phyloP scores from a whole-genome alignment of 1,139 yeast genomes.

The Sugiyamaella japonica region DNA sequence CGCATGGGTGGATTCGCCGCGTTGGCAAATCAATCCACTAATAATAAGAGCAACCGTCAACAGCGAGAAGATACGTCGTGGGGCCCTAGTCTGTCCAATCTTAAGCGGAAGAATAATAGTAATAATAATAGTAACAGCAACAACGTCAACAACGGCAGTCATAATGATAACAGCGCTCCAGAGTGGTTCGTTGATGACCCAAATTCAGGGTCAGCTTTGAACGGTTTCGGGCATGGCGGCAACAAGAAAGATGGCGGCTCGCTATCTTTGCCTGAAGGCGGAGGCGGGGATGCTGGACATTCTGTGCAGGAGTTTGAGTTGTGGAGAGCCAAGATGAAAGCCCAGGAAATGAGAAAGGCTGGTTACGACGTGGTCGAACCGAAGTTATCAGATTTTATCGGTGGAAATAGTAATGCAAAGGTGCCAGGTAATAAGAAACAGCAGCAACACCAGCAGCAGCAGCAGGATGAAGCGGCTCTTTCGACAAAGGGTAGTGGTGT shows the following conservation, averaged over 20 bases:
- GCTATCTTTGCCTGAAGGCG: slow-evolving; percentile 7
- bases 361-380: slow-evolving; percentile 25
- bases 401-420: neutral
- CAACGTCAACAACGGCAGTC: slow-evolving; percentile 3
- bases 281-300: slow-evolving; percentile 21
- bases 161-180: slow-evolving; percentile 2
- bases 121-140: slow-evolving; percentile 13
- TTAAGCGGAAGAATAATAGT: slow-evolving; percentile 8
- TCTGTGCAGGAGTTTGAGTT: slow-evolving; percentile 37
- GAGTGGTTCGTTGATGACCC: slow-evolving; percentile 16
- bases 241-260: neutral
- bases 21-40: slow-evolving; percentile 1
- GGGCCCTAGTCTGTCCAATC: slow-evolving; percentile 13
- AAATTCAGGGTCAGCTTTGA: neutral
- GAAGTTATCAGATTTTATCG: slow-evolving; percentile 8
- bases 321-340: slow-evolving; percentile 37
- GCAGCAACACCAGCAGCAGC: slow-evolving; percentile 2
- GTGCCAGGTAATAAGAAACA: slow-evolving; percentile 2
- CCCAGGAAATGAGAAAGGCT: slow-evolving; percentile 31
- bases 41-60: slow-evolving; percentile 5
- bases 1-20: slow-evolving; percentile 12
- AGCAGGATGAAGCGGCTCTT: slow-evolving; percentile 7
- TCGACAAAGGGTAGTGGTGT: slow-evolving; percentile 24
- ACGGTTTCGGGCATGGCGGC: slow-evolving; percentile 8
- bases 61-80: slow-evolving; percentile 12